Conservation (phyloP, 225 moss, liverwort and hornwort genomes). For the Marchantia paleacea region DNA sequence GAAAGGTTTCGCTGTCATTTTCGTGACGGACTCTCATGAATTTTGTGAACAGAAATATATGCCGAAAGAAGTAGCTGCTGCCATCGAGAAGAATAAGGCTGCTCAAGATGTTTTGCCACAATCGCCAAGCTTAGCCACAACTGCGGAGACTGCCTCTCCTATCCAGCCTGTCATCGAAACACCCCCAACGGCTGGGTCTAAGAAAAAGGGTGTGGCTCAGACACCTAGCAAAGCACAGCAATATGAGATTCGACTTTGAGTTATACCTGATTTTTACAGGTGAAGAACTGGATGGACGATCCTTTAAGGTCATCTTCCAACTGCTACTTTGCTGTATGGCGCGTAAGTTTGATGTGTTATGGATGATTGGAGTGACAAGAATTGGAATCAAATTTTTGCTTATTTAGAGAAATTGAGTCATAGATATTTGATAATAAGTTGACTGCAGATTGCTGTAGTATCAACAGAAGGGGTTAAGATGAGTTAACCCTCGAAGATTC, state of each 20-base stretch:
- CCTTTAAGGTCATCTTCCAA: not conserved
- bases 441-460: not conserved
- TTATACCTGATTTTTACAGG: no score
- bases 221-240: constrained; percentile 33
- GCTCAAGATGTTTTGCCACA: constrained; percentile 33
- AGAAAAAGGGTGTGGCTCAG: constrained; percentile 38
- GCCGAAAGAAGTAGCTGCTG: constrained; percentile 94
- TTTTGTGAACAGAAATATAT: constrained; percentile 71
- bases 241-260: constrained; percentile 32
- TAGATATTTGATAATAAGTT: not conserved
- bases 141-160: constrained; percentile 11
- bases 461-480: not conserved
- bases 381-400: not conserved
- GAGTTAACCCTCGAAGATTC: not conserved
- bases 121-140: constrained; percentile 7
- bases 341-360: not conserved
- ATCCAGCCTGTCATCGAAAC: not conserved
- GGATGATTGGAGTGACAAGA: not conserved
- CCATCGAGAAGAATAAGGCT: constrained; percentile 88
- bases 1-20: not conserved
- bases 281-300: not conserved
- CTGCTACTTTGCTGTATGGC: not conserved
- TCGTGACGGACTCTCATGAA: not conserved
- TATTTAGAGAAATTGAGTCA: not conserved
- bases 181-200: constrained; percentile 21